Base-by-base conservation (phyloP, 2,329 filamentous ascomycete genomes). In the Thielaviopsis musarum region DNA sequence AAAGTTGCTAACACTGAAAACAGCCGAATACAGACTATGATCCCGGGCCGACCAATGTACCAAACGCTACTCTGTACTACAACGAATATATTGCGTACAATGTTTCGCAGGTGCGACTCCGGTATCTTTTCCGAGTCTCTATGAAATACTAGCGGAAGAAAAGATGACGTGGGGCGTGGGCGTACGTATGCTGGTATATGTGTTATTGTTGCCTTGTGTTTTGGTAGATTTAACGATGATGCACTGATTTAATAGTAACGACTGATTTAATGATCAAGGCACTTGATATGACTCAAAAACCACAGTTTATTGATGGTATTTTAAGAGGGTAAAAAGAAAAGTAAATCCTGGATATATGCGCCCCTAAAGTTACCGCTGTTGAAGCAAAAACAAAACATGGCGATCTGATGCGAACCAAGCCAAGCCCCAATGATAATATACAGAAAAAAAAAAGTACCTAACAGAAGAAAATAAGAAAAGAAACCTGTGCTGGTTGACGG, bases 71-170 rank as follows among this genome's bases (percentile, higher is more conserved):
- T 28, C 72, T 89, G 22, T 68, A 71, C 56, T 88, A 88, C 71
- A 88, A 89, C 66, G 85, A 89, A 71, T 88, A 83, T 68, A 87
- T 88, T 62, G 77, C 76, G 57, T 89, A 89, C 65, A 78, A 88
- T 64, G 72, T 86, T 2, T 74, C 82, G 0, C 85, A 89, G 68
- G 77, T 89, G 38, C 81, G 82, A 52, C 73, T 88, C 5, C 78
- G 85, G 5, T 88, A 89, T 65, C 73, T 89, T 3, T 77, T 88
- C 66, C 77, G 81, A 5, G 79, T 87, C 54, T 76, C 75, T 66
- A 77, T 81, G 71, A 53, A n/a, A 3, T 58, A 56, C 15, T 60
- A 73, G 56, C 19, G 34, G 52, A 59, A 21, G 41, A 58, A 24
- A 22, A 52, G 49, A 22, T 22, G 30, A 34, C 7, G 30, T 10